phyloP scores from a whole-genome alignment of 371 early-diverging fungal genomes.

The Rhizopus sp. region DNA sequence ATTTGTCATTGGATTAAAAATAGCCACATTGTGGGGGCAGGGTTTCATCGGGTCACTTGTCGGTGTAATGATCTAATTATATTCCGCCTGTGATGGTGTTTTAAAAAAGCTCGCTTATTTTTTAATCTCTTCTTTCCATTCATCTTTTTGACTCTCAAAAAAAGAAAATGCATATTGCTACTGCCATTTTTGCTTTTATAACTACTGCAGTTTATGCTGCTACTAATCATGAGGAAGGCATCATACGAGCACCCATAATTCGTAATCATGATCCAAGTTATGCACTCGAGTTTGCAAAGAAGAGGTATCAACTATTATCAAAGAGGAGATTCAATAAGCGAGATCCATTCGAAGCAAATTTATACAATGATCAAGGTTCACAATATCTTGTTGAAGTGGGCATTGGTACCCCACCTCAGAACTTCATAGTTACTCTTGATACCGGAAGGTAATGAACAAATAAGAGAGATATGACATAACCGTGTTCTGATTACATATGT shows the following conservation, averaged over 20 bases:
- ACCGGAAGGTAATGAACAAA: constrained; percentile 37
- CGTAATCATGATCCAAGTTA: constrained; percentile 14
- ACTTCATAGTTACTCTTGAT: constrained; percentile 36
- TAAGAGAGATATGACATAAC: not conserved
- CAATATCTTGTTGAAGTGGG: constrained; percentile 38
- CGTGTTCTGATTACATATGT: too few species aligned
- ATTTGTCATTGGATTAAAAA: too few species aligned
- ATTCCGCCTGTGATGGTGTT: not conserved
- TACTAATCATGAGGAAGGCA: constrained; percentile 10
- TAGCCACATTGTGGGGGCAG: not conserved
- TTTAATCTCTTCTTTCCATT: not conserved
- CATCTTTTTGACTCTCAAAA: not conserved
- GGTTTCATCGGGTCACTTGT: constrained; percentile 1
- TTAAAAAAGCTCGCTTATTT: too few species aligned
- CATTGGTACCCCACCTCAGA: constrained; percentile 37
- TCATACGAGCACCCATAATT: constrained; percentile 22
- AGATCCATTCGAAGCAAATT: constrained; percentile 13
- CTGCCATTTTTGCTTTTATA: constrained; percentile 13
- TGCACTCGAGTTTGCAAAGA: constrained; percentile 18
- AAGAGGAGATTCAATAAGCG: constrained; percentile 15
- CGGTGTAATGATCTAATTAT: not conserved
- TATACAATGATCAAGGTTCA: constrained; percentile 44
- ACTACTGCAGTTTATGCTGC: not conserved
- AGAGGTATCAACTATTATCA: constrained; percentile 12
- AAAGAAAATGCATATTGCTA: constrained; percentile 13